phyloP scores from a whole-genome alignment of 495 filamentous ascomycete genomes.

The Xylaria venustula region DNA sequence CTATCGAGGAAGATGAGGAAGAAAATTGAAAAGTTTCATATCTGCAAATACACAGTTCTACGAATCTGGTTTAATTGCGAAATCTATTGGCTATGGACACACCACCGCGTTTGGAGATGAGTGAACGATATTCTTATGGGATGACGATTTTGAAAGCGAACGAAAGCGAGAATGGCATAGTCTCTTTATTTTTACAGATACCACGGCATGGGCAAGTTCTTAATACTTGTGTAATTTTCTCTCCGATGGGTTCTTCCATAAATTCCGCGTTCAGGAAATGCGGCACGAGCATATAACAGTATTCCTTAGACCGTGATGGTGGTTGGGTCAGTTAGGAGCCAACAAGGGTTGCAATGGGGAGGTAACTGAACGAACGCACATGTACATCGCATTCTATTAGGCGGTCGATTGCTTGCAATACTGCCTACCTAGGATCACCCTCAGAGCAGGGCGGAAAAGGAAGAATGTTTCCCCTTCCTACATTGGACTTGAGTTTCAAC shows the following conservation, averaged over 20 bases:
- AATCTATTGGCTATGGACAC: background rate
- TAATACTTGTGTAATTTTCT: background rate
- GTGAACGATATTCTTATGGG: conserved; percentile 4
- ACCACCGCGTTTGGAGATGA: conserved; percentile 5
- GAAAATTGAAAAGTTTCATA: conserved; percentile 29
- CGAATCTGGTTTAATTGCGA: background rate
- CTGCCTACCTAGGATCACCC: background rate
- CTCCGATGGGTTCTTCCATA: background rate
- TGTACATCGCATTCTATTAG: background rate
- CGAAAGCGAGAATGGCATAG: conserved; percentile 1
- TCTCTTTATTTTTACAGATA: conserved; percentile 9
- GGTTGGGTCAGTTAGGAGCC: background rate
- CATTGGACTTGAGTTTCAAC: background rate
- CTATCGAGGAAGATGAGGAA: conserved; percentile 82
- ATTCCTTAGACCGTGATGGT: background rate
- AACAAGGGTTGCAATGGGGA: too few species aligned
- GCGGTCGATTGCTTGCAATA: background rate
- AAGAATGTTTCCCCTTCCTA: background rate
- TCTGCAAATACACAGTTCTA: background rate
- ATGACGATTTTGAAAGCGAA: conserved; percentile 1
- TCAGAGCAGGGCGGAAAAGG: background rate
- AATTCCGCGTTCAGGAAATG: background rate
- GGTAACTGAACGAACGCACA: background rate
- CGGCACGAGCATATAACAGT: background rate
- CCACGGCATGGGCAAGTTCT: conserved; percentile 12